Percentiles rank a stretch among this genome's conserved stretches.
These are phyloP conservation scores for Reticulascus tulasneorum DNA, from an alignment of 2,329 filamentous ascomycete genomes.

Conservation along the genomic window DNA sequence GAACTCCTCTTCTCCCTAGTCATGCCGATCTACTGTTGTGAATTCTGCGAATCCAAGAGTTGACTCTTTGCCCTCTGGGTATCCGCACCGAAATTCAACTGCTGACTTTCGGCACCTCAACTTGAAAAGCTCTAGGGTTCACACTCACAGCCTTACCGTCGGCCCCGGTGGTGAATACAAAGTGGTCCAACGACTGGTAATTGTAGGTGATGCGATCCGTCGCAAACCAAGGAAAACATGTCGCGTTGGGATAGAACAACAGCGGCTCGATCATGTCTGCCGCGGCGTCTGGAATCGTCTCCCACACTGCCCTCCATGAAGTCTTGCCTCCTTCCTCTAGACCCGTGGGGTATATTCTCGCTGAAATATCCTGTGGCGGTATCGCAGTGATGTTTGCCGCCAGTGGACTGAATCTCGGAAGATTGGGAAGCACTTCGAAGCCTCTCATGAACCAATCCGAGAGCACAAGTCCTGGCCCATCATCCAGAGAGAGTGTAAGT, in stretches of 20 bases:
- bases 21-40: no score
- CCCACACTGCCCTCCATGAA: conserved; percentile 29
- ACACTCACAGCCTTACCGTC: conserved; percentile 4
- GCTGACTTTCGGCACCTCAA: conserved; percentile 1
- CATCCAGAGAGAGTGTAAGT: conserved; percentile 32
- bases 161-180: conserved; percentile 17
- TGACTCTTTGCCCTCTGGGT: no score
- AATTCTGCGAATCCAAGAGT: no score
- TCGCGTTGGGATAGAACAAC: conserved; percentile 23
- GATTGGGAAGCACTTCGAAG: conserved; percentile 33
- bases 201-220: conserved; percentile 29
- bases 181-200: conserved; percentile 25
- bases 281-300: conserved; percentile 15
- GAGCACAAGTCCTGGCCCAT: conserved; percentile 35
- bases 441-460: conserved; percentile 35
- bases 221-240: conserved; percentile 27
- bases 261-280: conserved; percentile 16
- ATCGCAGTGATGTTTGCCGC: conserved; percentile 2
- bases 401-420: conserved; percentile 20
- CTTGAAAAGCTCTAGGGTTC: conserved; percentile 4
- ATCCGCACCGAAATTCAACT: no score
- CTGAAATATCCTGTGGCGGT: no score
- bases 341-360: conserved; percentile 8
- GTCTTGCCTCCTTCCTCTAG: conserved; percentile 8
- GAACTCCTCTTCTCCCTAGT: no score